phyloP scores from a whole-genome alignment of 805 yeast species.

The Ogataea populi-albae region DNA sequence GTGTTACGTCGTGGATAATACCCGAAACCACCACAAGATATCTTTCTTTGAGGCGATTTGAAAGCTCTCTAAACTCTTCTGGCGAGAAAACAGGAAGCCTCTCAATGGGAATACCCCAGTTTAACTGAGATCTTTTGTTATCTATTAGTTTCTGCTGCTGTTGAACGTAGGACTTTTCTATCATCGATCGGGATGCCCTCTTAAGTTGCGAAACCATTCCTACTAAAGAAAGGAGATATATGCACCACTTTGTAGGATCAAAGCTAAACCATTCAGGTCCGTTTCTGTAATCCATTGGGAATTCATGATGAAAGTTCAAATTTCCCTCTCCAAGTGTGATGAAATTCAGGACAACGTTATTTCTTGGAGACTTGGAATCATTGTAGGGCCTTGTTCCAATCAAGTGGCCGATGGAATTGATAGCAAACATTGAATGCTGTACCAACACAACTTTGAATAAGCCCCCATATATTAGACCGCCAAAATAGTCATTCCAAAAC shows the following conservation, averaged over 20 bases:
- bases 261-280: slow-evolving; percentile 68
- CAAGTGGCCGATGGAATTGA: slow-evolving; percentile 82
- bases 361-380: slow-evolving; percentile 70
- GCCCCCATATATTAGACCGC: slow-evolving; percentile 81
- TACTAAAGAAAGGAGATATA: slow-evolving; percentile 48
- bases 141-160: slow-evolving; percentile 83
- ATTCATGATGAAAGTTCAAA: slow-evolving; percentile 94
- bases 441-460: slow-evolving; percentile 63
- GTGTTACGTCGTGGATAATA: slow-evolving; percentile 90
- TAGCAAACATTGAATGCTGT: slow-evolving; percentile 76
- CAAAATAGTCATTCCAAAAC: slow-evolving; percentile 68
- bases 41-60: slow-evolving; percentile 27
- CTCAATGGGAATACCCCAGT: slow-evolving; percentile 95
- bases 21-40: slow-evolving; percentile 83
- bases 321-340: slow-evolving; percentile 87
- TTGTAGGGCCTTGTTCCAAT: slow-evolving; percentile 73
- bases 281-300: slow-evolving; percentile 85
- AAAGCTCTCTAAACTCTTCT: slow-evolving; percentile 41
- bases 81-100: slow-evolving; percentile 67
- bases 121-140: slow-evolving; percentile 67
- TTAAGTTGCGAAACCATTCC: slow-evolving; percentile 60
- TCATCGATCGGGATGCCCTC: slow-evolving; percentile 54
- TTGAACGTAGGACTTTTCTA: slow-evolving; percentile 69
- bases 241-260: slow-evolving; percentile 85
- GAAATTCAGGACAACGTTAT: slow-evolving; percentile 58